Evolutionary conservation across 2,329 filamentous ascomycete species (phyloP).

Genomic region (Clathrospora elynae): DNA sequence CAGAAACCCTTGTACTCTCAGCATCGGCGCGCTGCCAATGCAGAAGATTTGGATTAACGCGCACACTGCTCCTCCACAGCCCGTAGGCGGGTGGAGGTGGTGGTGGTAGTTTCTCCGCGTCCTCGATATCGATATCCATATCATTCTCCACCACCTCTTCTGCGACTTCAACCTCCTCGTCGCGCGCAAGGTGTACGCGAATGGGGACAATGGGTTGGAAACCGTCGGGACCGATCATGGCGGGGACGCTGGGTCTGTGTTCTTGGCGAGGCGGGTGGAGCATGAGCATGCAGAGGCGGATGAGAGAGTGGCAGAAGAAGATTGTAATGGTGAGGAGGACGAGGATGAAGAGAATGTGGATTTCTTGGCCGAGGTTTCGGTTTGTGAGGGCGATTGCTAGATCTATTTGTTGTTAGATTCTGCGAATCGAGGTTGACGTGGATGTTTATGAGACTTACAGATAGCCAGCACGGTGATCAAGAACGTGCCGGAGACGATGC

Average conservation of each 20-base stretch:
- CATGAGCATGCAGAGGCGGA: constrained; percentile 72
- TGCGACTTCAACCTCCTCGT: constrained; percentile 67
- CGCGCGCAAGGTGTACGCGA: constrained; percentile 72
- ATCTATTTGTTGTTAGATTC: constrained; percentile 57
- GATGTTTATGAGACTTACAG: constrained; percentile 60
- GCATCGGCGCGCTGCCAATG: constrained; percentile 72
- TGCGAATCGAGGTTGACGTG: not conserved
- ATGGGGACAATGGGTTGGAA: constrained; percentile 77
- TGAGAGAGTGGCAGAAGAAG: constrained; percentile 79
- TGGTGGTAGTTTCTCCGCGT: constrained; percentile 27
- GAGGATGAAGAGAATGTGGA: constrained; percentile 80
- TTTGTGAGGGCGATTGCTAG: constrained; percentile 72
- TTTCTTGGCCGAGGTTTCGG: constrained; percentile 67
- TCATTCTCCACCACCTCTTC: constrained; percentile 56
- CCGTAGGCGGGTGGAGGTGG: constrained; percentile 79
- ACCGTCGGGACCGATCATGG: constrained; percentile 62
- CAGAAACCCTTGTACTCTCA: constrained; percentile 1
- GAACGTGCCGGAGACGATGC: constrained; percentile 69
- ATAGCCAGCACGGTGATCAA: constrained; percentile 64
- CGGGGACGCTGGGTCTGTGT: constrained; percentile 47
- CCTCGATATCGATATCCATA: constrained; percentile 12
- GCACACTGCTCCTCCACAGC: constrained; percentile 79
- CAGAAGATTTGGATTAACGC: constrained; percentile 78
- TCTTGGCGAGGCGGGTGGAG: constrained; percentile 51
- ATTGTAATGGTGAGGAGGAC: constrained; percentile 74